Evolutionary conservation across 2,329 filamentous ascomycete genomes (phyloP).

Genomic region (Leptographium galeiforme): DNA sequence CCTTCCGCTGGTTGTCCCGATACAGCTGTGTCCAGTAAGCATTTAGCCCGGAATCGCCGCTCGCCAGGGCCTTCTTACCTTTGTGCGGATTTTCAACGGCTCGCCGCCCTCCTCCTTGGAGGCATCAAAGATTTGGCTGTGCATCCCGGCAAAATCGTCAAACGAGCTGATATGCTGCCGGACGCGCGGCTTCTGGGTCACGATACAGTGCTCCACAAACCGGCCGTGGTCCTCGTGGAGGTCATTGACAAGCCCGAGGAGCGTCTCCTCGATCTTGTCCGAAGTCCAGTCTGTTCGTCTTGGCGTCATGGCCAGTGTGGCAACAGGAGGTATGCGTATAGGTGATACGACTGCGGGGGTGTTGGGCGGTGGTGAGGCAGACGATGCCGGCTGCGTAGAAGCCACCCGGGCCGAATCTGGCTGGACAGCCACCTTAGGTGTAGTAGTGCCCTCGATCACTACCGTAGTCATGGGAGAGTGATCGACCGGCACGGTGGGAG

Average conservation of each 20-base stretch:
- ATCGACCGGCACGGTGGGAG: not conserved
- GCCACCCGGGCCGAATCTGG: not conserved
- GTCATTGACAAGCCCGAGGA: slow-evolving; percentile 27
- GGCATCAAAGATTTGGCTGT: slow-evolving; percentile 18
- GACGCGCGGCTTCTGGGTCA: slow-evolving; percentile 16
- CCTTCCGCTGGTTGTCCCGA: slow-evolving; percentile 7
- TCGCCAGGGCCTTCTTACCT: slow-evolving; percentile 21
- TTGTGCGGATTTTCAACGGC: slow-evolving; percentile 36
- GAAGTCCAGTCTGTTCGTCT: slow-evolving; percentile 25
- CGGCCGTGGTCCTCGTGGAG: slow-evolving; percentile 32
- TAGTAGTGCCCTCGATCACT: not conserved
- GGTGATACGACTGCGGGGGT: not conserved
- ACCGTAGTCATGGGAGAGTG: no score
- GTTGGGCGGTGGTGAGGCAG: not conserved
- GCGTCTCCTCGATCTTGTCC: slow-evolving; percentile 26
- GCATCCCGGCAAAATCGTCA: slow-evolving; percentile 35
- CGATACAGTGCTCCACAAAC: slow-evolving; percentile 30
- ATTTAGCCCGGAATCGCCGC: no score
- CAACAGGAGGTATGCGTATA: not conserved
- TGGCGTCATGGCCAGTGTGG: not conserved
- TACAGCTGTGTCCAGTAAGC: slow-evolving; percentile 2
- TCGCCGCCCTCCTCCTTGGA: slow-evolving; percentile 17
- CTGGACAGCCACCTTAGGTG: not conserved
- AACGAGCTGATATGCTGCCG: slow-evolving; percentile 6
- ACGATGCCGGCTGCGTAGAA: not conserved